A percentile compares a stretch with the other conserved stretches of the same genome.
phyloP scores from a whole-genome alignment of 768 basidiomycete genomes.

The Russula brevipes region DNA sequence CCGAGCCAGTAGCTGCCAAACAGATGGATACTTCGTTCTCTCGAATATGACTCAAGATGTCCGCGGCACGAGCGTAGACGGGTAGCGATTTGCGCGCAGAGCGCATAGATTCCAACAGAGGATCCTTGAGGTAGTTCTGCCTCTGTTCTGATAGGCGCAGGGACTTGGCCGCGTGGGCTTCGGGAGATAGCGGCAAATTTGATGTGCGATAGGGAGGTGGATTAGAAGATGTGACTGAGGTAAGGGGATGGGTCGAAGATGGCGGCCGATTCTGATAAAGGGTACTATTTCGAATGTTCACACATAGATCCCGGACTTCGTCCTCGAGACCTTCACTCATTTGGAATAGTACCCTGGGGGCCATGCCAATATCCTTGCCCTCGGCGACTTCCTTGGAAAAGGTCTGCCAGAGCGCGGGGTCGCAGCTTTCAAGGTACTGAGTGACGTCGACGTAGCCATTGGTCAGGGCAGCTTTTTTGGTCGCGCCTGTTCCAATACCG shows the following conservation, averaged over 20 bases:
- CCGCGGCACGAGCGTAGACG: constrained; percentile 60
- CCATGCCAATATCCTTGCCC: constrained; percentile 65
- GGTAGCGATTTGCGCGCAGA: constrained; percentile 63
- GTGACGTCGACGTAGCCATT: constrained; percentile 85
- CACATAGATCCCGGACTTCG: constrained; percentile 63
- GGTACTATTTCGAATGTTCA: constrained; percentile 55
- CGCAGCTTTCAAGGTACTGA: constrained; percentile 81
- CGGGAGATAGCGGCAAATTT: constrained; percentile 26
- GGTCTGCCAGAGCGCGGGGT: constrained; percentile 70
- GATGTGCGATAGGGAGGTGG: constrained; percentile 29
- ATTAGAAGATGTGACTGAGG: constrained; percentile 11
- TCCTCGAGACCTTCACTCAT: constrained; percentile 62
- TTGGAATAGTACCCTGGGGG: constrained; percentile 61
- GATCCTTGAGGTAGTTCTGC: constrained; percentile 55
- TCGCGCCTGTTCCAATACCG: constrained; percentile 64
- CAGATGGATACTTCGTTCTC: constrained; percentile 82
- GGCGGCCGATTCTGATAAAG: constrained; percentile 63
- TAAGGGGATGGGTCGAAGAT: neutral
- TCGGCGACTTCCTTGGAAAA: constrained; percentile 58
- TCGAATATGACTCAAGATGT: constrained; percentile 63
- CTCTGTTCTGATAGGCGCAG: constrained; percentile 48
- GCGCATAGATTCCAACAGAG: constrained; percentile 61
- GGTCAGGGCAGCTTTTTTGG: constrained; percentile 67
- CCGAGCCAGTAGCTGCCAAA: constrained; percentile 87
- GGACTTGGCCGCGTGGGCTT: constrained; percentile 48